Evolutionary conservation across 106 monocot species (phyloP).

Genomic region (Dendrobium huoshanense): DNA sequence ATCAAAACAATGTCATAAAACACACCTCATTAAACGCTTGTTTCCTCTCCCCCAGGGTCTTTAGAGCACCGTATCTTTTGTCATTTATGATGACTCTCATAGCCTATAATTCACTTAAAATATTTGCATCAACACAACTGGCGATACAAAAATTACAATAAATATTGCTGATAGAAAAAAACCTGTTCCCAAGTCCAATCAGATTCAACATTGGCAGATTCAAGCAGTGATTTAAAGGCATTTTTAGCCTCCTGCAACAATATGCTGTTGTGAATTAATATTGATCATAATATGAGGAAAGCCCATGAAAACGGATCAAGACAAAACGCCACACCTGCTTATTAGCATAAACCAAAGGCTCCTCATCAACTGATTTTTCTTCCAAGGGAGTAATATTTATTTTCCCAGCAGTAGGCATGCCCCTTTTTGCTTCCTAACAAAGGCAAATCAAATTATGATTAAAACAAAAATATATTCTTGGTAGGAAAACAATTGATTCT

Average conservation of each 20-base stretch:
- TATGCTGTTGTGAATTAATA: neutral
- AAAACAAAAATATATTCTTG: neutral
- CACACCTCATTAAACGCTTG: slow-evolving; percentile 99
- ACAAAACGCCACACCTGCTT: slow-evolving; percentile 53
- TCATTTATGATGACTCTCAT: slow-evolving; percentile 96
- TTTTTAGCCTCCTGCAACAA: slow-evolving; percentile 85
- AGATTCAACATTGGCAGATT: slow-evolving; percentile 90
- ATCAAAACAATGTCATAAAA: neutral
- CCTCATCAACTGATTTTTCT: slow-evolving; percentile 72
- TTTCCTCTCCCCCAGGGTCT: slow-evolving; percentile 92
- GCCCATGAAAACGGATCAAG: neutral
- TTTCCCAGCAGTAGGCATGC: slow-evolving; percentile 58
- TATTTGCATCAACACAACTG: neutral
- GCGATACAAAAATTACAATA: neutral
- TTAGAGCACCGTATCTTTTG: slow-evolving; percentile 90
- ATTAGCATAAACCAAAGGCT: slow-evolving; percentile 76
- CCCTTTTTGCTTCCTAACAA: slow-evolving; percentile 64
- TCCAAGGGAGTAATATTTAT: slow-evolving; percentile 55
- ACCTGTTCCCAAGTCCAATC: slow-evolving; percentile 99
- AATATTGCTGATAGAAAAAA: slow-evolving; percentile 1
- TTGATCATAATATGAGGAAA: neutral
- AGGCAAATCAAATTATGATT: neutral
- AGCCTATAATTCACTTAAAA: slow-evolving; percentile 34
- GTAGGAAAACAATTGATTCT: neutral
- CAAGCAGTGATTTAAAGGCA: slow-evolving; percentile 87